A percentile compares a stretch with the other conserved stretches of the same genome.
These are phyloP conservation scores for Fusarium bulbicola DNA, from an alignment of 2,329 filamentous ascomycete species.

Conservation along the genomic window DNA sequence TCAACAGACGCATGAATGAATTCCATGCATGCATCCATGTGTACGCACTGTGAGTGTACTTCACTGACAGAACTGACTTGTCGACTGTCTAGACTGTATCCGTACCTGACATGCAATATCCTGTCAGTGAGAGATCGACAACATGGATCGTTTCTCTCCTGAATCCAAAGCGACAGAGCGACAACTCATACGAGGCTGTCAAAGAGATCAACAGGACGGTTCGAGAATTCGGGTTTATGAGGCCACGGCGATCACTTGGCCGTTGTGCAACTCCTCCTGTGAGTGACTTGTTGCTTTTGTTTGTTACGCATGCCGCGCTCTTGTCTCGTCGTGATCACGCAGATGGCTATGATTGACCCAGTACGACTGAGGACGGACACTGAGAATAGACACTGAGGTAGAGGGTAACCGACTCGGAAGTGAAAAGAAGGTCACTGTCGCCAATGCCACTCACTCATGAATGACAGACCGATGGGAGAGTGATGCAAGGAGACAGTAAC, in stretches of 20 bases:
- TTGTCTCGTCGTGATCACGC: neutral
- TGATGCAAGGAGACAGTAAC: slow-evolving; percentile 15
- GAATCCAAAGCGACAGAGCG: neutral
- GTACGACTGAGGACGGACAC: neutral
- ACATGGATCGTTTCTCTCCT: slow-evolving; percentile 15
- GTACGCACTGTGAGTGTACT: neutral
- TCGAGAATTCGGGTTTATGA: neutral
- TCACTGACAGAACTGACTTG: neutral
- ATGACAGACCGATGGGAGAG: neutral
- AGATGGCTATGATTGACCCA: neutral
- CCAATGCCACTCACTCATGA: neutral
- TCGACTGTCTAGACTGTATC: neutral
- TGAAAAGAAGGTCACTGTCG: neutral
- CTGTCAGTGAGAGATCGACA: slow-evolving; percentile 10
- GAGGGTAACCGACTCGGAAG: neutral
- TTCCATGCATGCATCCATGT: neutral
- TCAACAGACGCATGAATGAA: neutral
- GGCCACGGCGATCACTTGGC: neutral
- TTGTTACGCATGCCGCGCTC: neutral
- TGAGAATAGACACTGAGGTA: neutral
- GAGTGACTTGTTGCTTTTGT: neutral
- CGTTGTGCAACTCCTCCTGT: neutral
- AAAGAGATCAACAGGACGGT: slow-evolving; percentile 4
- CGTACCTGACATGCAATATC: neutral
- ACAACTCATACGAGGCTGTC: slow-evolving; percentile 17